Conservation (phyloP, 1,139 yeast genomes). For the Blastobotrys persicus region DNA sequence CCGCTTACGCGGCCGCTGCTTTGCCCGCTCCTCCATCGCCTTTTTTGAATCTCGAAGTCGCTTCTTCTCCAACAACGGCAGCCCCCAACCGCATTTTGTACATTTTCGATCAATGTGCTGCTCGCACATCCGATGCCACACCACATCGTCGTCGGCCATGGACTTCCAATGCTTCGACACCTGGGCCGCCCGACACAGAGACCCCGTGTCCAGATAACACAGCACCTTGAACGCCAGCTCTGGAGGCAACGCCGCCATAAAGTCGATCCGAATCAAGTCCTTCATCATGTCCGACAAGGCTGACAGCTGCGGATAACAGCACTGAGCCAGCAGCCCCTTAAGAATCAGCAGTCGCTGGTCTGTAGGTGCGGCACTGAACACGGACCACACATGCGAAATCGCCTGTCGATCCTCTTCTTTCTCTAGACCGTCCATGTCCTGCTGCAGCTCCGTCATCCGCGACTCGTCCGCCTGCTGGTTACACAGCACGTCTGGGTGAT, state of each 20-base stretch:
- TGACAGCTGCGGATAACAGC: slow-evolving; percentile 93
- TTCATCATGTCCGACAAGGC: slow-evolving; percentile 77
- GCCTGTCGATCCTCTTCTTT: slow-evolving; percentile 64
- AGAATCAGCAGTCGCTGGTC: slow-evolving; percentile 70
- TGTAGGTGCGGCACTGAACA: slow-evolving; percentile 68
- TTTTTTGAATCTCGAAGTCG: slow-evolving; percentile 36
- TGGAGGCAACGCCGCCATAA: slow-evolving; percentile 76
- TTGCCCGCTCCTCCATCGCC: slow-evolving; percentile 33
- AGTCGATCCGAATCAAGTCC: slow-evolving; percentile 80
- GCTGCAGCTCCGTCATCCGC: slow-evolving; percentile 57
- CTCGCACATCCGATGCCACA: slow-evolving; percentile 98
- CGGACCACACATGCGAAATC: slow-evolving; percentile 73
- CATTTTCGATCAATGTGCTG: slow-evolving; percentile 97
- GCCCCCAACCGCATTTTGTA: slow-evolving; percentile 98
- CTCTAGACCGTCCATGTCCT: slow-evolving; percentile 51
- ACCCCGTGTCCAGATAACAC: slow-evolving; percentile 85
- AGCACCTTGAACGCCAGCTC: slow-evolving; percentile 82
- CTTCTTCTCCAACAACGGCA: slow-evolving; percentile 67
- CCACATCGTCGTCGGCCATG: slow-evolving; percentile 92
- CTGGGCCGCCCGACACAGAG: slow-evolving; percentile 89
- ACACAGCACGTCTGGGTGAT: slow-evolving; percentile 79
- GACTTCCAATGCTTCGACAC: slow-evolving; percentile 83
- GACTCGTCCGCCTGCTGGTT: slow-evolving; percentile 67
- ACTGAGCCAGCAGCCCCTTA: slow-evolving; percentile 80
- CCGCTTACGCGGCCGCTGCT: slow-evolving; percentile 11